Percentiles rank a stretch among this genome's conserved stretches.
Conservation (phyloP, 331 rosid species). For the Cydonia oblonga region DNA sequence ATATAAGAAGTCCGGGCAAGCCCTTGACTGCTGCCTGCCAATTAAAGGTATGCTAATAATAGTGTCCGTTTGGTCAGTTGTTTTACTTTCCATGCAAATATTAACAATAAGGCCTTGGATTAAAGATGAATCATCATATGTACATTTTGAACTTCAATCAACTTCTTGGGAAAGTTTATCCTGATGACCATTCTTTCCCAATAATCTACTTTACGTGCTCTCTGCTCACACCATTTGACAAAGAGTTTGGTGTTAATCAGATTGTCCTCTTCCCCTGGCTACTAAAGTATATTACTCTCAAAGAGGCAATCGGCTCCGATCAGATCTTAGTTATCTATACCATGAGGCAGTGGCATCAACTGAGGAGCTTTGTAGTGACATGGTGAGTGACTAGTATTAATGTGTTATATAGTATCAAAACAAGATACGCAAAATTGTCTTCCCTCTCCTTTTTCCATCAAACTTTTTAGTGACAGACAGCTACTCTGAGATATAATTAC, state of each 20-base stretch:
- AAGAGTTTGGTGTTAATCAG: conserved; percentile 32
- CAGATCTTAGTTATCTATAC: conserved; percentile 54
- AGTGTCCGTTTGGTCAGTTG: background rate
- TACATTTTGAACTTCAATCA: background rate
- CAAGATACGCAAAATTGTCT: background rate
- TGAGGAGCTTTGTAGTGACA: conserved; percentile 32
- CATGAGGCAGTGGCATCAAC: conserved; percentile 41
- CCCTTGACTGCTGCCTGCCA: conserved; percentile 18
- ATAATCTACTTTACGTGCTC: background rate
- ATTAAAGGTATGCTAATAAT: conserved; percentile 23
- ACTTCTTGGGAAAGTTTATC: conserved; percentile 16
- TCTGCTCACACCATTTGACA: conserved; percentile 8
- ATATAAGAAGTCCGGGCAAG: conserved; percentile 22
- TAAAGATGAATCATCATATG: background rate
- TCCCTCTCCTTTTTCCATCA: background rate
- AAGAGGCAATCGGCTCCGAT: conserved; percentile 64
- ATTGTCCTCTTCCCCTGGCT: conserved; percentile 77
- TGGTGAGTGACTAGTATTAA: conserved; percentile 11
- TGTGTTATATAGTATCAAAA: background rate
- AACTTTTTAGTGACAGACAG: conserved; percentile 1
- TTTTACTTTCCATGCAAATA: background rate
- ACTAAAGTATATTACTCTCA: conserved; percentile 83
- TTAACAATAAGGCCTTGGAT: background rate
- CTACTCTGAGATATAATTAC: conserved; percentile 12
- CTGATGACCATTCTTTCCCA: conserved; percentile 1